phyloP scores from a whole-genome alignment of 2,329 filamentous ascomycete genomes.

The Penicillium sp. region DNA sequence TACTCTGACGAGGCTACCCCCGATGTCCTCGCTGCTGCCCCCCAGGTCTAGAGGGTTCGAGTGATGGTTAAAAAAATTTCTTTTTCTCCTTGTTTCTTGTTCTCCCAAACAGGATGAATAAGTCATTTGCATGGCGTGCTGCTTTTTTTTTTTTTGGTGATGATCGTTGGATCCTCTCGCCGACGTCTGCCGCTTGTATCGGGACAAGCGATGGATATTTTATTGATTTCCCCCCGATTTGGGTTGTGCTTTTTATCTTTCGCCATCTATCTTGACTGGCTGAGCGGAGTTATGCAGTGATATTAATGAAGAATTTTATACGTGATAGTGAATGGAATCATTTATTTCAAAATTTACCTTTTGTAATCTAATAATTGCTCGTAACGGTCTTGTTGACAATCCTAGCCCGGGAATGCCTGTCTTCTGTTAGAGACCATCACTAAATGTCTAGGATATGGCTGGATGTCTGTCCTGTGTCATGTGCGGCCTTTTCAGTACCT shows the following conservation, averaged over 20 bases:
- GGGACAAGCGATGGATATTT: constrained; percentile 20
- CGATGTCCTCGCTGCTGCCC: constrained; percentile 64
- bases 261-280: constrained; percentile 13
- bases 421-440: too few species aligned
- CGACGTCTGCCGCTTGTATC: constrained; percentile 18
- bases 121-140: constrained; percentile 35
- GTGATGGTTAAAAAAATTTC: constrained; percentile 21
- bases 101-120: constrained; percentile 18
- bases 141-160: constrained; percentile 25
- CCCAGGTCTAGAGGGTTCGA: constrained; percentile 27
- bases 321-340: constrained; percentile 21
- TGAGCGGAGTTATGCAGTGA: constrained; percentile 14
- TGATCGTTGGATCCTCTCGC: constrained; percentile 13
- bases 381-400: too few species aligned
- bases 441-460: too few species aligned
- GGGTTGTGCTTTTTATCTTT: constrained; percentile 11
- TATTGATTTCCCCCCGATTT: constrained; percentile 16
- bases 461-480: too few species aligned
- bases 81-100: constrained; percentile 23
- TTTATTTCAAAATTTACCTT: background rate
- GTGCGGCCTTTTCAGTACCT: too few species aligned
- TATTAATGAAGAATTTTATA: constrained; percentile 8
- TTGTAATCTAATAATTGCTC: background rate
- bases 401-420: too few species aligned
- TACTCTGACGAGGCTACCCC: constrained; percentile 79